phyloP scores from a whole-genome alignment of 352 stramenopile genomes.

The Phytophthora cryptogea region DNA sequence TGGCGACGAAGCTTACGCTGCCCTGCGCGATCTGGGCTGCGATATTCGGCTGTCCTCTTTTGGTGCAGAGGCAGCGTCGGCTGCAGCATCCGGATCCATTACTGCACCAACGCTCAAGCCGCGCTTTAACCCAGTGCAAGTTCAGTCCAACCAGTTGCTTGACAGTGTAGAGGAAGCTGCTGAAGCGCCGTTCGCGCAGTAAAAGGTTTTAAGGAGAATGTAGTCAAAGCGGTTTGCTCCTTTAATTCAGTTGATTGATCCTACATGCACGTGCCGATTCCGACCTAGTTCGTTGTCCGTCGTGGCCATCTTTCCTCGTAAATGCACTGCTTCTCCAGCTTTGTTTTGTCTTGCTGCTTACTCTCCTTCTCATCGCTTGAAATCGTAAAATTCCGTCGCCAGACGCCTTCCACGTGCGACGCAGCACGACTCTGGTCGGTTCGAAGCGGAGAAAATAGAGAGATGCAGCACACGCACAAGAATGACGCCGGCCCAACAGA shows the following conservation, averaged over 20 bases:
- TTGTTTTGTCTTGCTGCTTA: conserved; percentile 14
- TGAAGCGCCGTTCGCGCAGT: conserved; percentile 50
- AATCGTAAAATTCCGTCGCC: conserved; percentile 7
- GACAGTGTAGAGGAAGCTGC: conserved; percentile 55
- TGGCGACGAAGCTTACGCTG: conserved; percentile 79
- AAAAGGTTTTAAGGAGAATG: background rate
- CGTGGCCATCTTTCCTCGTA: conserved; percentile 10
- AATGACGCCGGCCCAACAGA: conserved; percentile 9
- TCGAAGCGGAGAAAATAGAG: conserved; percentile 19
- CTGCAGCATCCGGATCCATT: conserved; percentile 22
- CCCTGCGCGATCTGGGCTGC: conserved; percentile 71
- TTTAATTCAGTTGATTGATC: conserved; percentile 19
- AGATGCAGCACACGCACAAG: conserved; percentile 16
- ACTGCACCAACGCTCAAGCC: conserved; percentile 29
- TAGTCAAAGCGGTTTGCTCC: conserved; percentile 7
- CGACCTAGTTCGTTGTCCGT: conserved; percentile 8
- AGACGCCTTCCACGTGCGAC: conserved; percentile 7
- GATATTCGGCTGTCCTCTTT: conserved; percentile 73
- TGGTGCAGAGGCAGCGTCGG: conserved; percentile 26
- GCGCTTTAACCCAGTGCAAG: conserved; percentile 73
- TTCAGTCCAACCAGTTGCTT: conserved; percentile 58
- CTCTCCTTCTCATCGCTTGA: conserved; percentile 3
- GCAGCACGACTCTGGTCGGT: conserved; percentile 9
- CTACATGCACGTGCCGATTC: conserved; percentile 13
- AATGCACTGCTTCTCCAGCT: conserved; percentile 19